Conservation (phyloP, 2,329 filamentous ascomycete genomes). For the Calonectria hongkongensis region DNA sequence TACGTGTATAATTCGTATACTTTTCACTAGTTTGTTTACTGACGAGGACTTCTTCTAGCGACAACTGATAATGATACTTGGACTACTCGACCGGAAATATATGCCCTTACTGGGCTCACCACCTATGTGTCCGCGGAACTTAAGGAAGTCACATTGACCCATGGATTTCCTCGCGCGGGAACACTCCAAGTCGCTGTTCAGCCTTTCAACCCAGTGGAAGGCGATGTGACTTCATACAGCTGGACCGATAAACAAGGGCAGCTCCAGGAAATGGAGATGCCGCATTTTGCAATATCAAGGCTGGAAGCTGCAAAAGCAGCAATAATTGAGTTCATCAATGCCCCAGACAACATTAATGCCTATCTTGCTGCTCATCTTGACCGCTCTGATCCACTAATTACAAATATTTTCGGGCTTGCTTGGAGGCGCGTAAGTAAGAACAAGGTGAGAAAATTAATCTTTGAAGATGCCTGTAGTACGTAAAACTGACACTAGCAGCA, state of each 20-base stretch:
- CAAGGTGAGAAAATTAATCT: neutral
- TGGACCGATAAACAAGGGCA: neutral
- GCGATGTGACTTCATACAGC: neutral
- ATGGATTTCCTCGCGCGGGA: neutral
- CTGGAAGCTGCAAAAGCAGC: neutral
- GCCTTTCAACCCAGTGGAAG: neutral
- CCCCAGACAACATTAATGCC: neutral
- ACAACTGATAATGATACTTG: neutral
- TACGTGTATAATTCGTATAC: neutral
- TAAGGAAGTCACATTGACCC: neutral
- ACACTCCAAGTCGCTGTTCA: neutral
- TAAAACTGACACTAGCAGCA: neutral
- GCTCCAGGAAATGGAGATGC: neutral
- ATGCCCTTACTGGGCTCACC: neutral
- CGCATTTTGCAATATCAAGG: neutral
- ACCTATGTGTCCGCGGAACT: neutral
- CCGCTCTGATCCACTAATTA: neutral
- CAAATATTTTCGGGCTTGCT: neutral
- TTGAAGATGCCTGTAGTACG: neutral
- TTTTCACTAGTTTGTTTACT: neutral
- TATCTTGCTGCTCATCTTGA: neutral
- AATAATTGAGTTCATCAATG: neutral
- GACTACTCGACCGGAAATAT: conserved; percentile 3
- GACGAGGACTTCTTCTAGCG: neutral
- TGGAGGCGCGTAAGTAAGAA: neutral